Evolutionary conservation across 2,329 filamentous ascomycete species (phyloP).

Genomic region (Penicillium sp.): DNA sequence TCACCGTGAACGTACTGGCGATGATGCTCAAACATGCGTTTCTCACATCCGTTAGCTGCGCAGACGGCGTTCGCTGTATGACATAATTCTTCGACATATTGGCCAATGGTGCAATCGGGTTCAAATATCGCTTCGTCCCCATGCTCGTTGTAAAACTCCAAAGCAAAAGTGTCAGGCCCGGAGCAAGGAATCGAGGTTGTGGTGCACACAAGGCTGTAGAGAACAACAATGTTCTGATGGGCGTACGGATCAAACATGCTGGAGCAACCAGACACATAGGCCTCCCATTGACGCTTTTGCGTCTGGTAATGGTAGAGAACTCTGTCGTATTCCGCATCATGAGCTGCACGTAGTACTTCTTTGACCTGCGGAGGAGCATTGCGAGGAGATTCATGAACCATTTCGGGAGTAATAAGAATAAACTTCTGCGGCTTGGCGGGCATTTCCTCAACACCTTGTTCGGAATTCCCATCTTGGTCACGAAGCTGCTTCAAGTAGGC

Average conservation of each 20-base stretch:
- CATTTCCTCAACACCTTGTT: conserved; percentile 59
- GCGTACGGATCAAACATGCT: conserved; percentile 92
- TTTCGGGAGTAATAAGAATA: conserved; percentile 88
- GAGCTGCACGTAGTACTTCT: conserved; percentile 90
- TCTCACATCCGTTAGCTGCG: conserved; percentile 79
- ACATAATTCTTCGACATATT: conserved; percentile 91
- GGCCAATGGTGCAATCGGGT: conserved; percentile 87
- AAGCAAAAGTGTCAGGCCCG: conserved; percentile 83
- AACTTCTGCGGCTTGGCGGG: conserved; percentile 68
- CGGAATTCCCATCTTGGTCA: conserved; percentile 60
- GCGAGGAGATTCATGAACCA: conserved; percentile 83
- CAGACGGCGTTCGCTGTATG: conserved; percentile 74
- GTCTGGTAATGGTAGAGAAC: conserved; percentile 91
- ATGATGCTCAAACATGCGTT: conserved; percentile 88
- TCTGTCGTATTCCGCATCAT: conserved; percentile 96
- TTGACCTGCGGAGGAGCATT: conserved; percentile 82
- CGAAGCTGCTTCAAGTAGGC: conserved; percentile 78
- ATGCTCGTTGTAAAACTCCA: conserved; percentile 93
- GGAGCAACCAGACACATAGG: conserved; percentile 82
- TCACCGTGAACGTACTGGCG: conserved; percentile 96
- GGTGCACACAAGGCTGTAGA: conserved; percentile 93
- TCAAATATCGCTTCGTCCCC: conserved; percentile 68
- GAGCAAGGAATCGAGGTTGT: conserved; percentile 90
- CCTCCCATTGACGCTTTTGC: conserved; percentile 94
- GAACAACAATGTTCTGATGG: conserved; percentile 92